Percentiles rank a stretch among this genome's conserved stretches.
Conservation (phyloP, 2,329 filamentous ascomycete species). For the Albophoma yamanashiensis region DNA sequence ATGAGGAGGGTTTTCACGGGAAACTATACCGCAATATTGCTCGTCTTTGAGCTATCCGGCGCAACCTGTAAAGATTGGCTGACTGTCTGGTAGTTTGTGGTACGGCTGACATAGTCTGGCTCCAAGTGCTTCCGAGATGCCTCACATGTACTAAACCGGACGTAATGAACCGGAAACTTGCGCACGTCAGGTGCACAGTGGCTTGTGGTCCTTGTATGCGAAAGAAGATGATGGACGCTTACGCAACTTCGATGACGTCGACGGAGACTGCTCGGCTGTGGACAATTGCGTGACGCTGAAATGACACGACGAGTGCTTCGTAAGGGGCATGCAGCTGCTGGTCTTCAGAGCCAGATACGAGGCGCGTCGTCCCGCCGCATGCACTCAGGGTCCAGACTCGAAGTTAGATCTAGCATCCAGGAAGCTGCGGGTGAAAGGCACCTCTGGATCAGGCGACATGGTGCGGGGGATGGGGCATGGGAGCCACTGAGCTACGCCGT, state of each 20-base stretch:
- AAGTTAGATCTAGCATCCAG: not conserved
- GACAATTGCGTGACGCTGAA: not conserved
- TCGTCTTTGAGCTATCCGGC: too few relatives aligned
- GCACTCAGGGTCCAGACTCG: not conserved
- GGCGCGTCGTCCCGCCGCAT: not conserved
- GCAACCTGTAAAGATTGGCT: not conserved
- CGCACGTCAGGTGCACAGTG: too few relatives aligned
- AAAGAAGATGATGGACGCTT: not conserved
- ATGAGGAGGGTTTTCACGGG: not conserved
- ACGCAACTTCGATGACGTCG: not conserved
- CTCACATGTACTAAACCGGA: too few relatives aligned
- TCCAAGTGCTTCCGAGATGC: too few relatives aligned
- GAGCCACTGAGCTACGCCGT: not conserved
- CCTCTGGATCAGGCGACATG: not conserved
- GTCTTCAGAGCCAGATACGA: not conserved
- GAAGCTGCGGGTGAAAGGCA: not conserved
- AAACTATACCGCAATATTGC: not conserved
- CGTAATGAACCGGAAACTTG: too few relatives aligned
- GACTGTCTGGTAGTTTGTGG: not conserved
- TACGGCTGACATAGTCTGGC: not conserved
- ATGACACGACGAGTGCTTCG: not conserved
- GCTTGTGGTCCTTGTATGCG: not conserved
- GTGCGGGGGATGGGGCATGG: not conserved
- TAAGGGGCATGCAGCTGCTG: not conserved
- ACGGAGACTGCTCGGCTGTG: not conserved